Conservation (phyloP, 1,284 basidiomycete species). For the Bondarzewia mesenterica region DNA sequence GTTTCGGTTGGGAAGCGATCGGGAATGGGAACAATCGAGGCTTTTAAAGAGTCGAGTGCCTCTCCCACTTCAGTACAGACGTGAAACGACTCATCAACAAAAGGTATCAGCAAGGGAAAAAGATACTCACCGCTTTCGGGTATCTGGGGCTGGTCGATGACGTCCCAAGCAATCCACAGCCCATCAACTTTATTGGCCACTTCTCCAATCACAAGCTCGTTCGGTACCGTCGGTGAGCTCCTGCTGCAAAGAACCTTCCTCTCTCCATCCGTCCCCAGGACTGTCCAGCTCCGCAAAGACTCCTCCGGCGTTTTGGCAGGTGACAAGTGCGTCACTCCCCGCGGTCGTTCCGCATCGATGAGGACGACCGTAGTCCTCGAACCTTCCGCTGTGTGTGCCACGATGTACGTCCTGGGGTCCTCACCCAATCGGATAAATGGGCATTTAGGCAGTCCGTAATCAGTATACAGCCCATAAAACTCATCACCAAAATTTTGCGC, state of each 20-base stretch:
- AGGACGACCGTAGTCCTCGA: constrained; percentile 41
- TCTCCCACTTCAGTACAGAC: constrained; percentile 27
- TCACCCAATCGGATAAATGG: constrained; percentile 32
- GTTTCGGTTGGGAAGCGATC: constrained; percentile 42
- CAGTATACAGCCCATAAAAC: constrained; percentile 61
- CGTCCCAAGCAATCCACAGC: constrained; percentile 29
- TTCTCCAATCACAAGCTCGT: constrained; percentile 42
- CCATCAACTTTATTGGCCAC: constrained; percentile 19
- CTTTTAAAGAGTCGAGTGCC: constrained; percentile 31
- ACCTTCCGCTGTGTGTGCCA: constrained; percentile 43
- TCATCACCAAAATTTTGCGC: constrained; percentile 17
- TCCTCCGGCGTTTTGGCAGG: constrained; percentile 32
- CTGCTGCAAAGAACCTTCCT: constrained; percentile 38
- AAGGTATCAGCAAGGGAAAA: background rate
- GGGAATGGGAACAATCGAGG: constrained; percentile 38
- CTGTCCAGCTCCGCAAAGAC: constrained; percentile 38
- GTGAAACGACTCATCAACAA: too few species aligned
- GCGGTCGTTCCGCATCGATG: constrained; percentile 22
- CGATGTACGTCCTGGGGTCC: constrained; percentile 26
- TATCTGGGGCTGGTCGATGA: constrained; percentile 34
- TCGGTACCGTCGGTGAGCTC: constrained; percentile 40
- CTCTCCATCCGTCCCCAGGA: constrained; percentile 44
- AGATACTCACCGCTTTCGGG: constrained; percentile 29
- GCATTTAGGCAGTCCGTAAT: constrained; percentile 34
- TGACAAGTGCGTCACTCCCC: constrained; percentile 25